Evolutionary conservation across 148 eudicot genomes (phyloP), one percentile per base, ranked within the genome.

Genomic region (Rhododendron vialii): DNA sequence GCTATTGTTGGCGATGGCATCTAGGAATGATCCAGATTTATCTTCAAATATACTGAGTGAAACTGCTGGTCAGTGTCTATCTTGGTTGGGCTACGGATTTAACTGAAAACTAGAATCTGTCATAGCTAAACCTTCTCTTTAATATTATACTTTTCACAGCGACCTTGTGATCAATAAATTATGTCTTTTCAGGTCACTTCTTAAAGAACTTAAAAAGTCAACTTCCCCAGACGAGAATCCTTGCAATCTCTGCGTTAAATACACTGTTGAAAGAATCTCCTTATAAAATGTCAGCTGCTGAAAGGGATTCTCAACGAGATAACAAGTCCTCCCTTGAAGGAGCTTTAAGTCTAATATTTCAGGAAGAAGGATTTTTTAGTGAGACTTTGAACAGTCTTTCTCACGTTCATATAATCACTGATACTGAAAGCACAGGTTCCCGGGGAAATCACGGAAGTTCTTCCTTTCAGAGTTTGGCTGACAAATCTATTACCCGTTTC

Each of bases 241-340:
- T 98, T 57, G 98, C 99, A 36, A 98, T 98, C 88, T 95, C 99
- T 57, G 99, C 99, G 92, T 95, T 98, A 78, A 98, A 98, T 87
- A 92, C 92, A 41, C 91, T 98, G 77, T 88, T 98, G 92, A 95
- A 93, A 90, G 99, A 98, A 82, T 98, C 99, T 38, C 96, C 98
- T 84, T 93, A 98, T 89, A 98, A 94, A 86, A 75, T 92, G 85
- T 84, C 95, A 45, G 90, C 88, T 45, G 93, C 89, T 59, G 87
- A 85, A 85, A 88, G 84, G 65, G 84, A 87, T 86, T 51, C 88
- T 85, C 88, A 85, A 71, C 92, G 85, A 84, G 86, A 85, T 71
- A 57, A 89, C 73, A 90, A 93, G 87, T 94, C 99, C 47, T 93
- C 98, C 87, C 89, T 98, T 84, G 99, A 94, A 89, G 96, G 91